A percentile compares a stretch with the other conserved stretches of the same genome.
Conservation (phyloP, 257 asterid species). For the Eucommia ulmoides region DNA sequence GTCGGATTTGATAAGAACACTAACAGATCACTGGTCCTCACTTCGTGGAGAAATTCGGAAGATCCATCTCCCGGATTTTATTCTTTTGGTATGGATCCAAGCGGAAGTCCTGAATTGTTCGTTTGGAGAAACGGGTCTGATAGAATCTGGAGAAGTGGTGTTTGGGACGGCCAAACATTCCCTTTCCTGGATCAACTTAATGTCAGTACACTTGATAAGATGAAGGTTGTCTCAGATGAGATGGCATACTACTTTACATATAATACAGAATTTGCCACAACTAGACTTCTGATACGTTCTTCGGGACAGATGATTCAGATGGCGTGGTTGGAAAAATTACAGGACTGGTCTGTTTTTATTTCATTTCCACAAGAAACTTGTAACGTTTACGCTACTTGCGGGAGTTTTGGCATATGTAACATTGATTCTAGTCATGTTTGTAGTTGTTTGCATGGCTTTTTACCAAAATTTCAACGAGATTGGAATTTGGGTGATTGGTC, state of each 20-base stretch:
- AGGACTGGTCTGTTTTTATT: neutral
- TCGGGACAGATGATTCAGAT: neutral
- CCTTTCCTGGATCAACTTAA: neutral
- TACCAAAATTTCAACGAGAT: neutral
- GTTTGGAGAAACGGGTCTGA: conserved; percentile 11
- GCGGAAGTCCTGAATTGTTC: conserved; percentile 1
- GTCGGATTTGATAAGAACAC: neutral
- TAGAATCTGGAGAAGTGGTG: conserved; percentile 8
- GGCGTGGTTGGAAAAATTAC: neutral
- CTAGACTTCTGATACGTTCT: neutral
- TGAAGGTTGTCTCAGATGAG: conserved; percentile 1
- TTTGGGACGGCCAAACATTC: conserved; percentile 21
- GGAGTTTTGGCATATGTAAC: conserved; percentile 4
- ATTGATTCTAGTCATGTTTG: neutral
- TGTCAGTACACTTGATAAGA: neutral
- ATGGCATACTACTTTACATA: neutral
- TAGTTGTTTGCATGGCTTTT: conserved; percentile 6
- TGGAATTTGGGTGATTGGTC: neutral
- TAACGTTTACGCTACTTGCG: conserved; percentile 3
- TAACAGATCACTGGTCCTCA: neutral
- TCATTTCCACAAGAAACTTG: neutral
- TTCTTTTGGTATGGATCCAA: too few relatives aligned
- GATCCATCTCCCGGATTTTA: conserved; percentile 13
- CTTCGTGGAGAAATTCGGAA: conserved; percentile 13
- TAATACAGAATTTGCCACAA: neutral